phyloP scores from a whole-genome alignment of 2,329 filamentous ascomycete species.

The Tolypocladium endophyticum region DNA sequence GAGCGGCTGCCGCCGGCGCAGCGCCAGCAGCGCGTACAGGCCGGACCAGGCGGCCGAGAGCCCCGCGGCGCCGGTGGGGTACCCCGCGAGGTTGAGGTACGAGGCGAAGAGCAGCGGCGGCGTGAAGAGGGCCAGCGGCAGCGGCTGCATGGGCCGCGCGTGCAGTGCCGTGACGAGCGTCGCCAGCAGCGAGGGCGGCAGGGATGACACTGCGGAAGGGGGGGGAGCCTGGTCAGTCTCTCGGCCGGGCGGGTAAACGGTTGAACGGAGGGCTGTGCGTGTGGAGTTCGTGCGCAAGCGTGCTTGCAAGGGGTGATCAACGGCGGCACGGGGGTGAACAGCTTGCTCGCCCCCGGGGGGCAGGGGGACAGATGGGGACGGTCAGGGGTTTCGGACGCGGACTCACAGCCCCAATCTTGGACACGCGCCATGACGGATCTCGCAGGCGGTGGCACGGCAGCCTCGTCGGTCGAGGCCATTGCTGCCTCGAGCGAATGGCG shows the following conservation, averaged over 20 bases:
- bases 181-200: slow-evolving; percentile 44
- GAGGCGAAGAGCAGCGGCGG: slow-evolving; percentile 43
- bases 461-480: neutral
- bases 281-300: neutral
- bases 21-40: slow-evolving; percentile 44
- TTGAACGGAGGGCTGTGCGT: neutral
- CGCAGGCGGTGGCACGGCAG: slow-evolving; percentile 10
- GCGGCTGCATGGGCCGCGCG: slow-evolving; percentile 38
- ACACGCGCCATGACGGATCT: slow-evolving; percentile 24
- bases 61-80: slow-evolving; percentile 45
- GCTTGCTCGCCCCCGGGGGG: too few species aligned
- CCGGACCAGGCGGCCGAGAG: slow-evolving; percentile 46
- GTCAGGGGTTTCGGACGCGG: neutral
- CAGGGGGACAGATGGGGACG: too few species aligned
- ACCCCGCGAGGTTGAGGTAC: slow-evolving; percentile 50
- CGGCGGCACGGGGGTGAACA: neutral
- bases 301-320: neutral
- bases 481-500: neutral
- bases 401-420: slow-evolving; percentile 41
- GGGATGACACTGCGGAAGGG: slow-evolving; percentile 33
- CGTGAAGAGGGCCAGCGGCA: slow-evolving; percentile 41
- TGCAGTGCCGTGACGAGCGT: slow-evolving; percentile 47
- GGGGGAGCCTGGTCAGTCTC: too few species aligned
- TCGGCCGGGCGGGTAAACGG: neutral
- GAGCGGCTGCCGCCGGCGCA: slow-evolving; percentile 33